Evolutionary conservation across 106 monocot species (phyloP).

Genomic region (Dioscorea alata): DNA sequence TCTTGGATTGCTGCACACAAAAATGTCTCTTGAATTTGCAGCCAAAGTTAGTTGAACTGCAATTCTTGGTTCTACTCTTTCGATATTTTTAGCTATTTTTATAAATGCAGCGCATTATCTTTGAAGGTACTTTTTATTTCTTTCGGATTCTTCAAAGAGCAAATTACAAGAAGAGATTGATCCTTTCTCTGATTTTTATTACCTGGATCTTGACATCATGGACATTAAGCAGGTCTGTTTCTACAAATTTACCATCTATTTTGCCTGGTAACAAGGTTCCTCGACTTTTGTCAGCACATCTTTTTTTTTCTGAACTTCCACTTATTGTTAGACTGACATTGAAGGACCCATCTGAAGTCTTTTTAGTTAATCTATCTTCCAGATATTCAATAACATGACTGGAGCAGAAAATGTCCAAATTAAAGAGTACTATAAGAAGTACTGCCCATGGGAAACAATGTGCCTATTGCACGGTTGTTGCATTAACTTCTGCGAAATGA

Average conservation of each 20-base stretch:
- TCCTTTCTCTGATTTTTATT: slow-evolving; percentile 81
- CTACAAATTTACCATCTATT: background rate
- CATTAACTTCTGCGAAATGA: slow-evolving; percentile 45
- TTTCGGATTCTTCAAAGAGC: slow-evolving; percentile 64
- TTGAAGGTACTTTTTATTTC: slow-evolving; percentile 83
- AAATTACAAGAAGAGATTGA: slow-evolving; percentile 88
- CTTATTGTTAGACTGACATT: too few species aligned
- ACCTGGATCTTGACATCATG: slow-evolving; percentile 78
- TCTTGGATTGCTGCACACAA: slow-evolving; percentile 77
- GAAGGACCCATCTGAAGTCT: background rate
- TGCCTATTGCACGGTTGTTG: slow-evolving; percentile 62
- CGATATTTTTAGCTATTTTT: background rate
- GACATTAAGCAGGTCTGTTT: slow-evolving; percentile 80
- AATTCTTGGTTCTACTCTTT: background rate
- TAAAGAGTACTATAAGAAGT: slow-evolving; percentile 53
- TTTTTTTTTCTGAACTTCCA: background rate
- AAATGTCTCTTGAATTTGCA: slow-evolving; percentile 67
- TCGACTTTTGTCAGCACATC: background rate
- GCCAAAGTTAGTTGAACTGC: slow-evolving; percentile 61
- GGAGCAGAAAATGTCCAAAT: slow-evolving; percentile 26
- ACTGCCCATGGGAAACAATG: slow-evolving; percentile 42
- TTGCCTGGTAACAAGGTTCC: too few species aligned
- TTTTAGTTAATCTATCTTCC: background rate
- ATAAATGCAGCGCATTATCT: background rate
- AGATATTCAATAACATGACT: slow-evolving; percentile 80